These are phyloP conservation scores for Noccaea caerulescens DNA, from an alignment of 345 rosid species.

Conservation along the genomic window DNA sequence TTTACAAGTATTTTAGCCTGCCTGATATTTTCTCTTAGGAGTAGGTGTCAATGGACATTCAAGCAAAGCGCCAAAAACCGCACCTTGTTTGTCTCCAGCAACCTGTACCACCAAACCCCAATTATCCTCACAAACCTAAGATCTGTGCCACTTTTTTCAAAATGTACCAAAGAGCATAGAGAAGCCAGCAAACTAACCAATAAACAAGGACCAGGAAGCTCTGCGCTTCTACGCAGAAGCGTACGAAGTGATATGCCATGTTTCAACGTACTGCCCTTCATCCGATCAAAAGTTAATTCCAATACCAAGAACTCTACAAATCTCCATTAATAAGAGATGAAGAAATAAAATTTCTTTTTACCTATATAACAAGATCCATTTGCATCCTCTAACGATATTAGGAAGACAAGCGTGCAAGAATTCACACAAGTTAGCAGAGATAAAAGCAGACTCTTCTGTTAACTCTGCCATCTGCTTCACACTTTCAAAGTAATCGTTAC, in stretches of 20 bases:
- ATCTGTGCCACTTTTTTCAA: not conserved
- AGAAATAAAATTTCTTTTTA: slow-evolving; percentile 37
- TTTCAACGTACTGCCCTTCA: slow-evolving; percentile 98
- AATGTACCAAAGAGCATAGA: slow-evolving; percentile 9
- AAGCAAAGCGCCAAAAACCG: slow-evolving; percentile 79
- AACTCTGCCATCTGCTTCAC: slow-evolving; percentile 51
- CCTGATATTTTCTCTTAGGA: slow-evolving; percentile 93
- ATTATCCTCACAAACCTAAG: slow-evolving; percentile 35
- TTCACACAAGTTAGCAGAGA: slow-evolving; percentile 65
- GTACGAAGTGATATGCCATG: slow-evolving; percentile 97
- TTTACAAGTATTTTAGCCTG: slow-evolving; percentile 26
- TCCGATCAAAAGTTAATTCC: slow-evolving; percentile 48
- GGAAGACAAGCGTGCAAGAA: slow-evolving; percentile 83
- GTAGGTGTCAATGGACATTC: slow-evolving; percentile 84
- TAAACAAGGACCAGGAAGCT: slow-evolving; percentile 80
- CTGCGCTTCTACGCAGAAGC: slow-evolving; percentile 77
- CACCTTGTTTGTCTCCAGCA: slow-evolving; percentile 83
- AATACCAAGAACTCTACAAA: slow-evolving; percentile 29
- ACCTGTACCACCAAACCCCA: slow-evolving; percentile 47
- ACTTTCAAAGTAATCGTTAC: slow-evolving; percentile 53
- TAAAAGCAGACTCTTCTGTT: slow-evolving; percentile 63
- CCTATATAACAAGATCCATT: slow-evolving; percentile 90
- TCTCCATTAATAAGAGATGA: not conserved
- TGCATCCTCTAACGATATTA: slow-evolving; percentile 82
- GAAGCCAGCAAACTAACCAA: slow-evolving; percentile 52